phyloP scores from a whole-genome alignment of 108 stramenopile genomes.

The Pseudonitzschia pungens region DNA sequence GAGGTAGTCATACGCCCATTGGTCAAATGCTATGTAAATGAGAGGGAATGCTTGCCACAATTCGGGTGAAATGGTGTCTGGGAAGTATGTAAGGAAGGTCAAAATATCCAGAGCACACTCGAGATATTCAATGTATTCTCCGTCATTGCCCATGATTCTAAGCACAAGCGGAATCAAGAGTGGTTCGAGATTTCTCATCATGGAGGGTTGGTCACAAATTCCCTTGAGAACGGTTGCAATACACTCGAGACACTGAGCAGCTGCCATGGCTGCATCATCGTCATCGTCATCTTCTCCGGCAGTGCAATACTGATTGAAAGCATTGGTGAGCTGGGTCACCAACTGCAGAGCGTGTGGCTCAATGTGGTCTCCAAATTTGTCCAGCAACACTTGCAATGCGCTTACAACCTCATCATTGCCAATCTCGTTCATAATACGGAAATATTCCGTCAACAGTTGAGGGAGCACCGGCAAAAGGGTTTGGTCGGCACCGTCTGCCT shows the following conservation, averaged over 20 bases:
- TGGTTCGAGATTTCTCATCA: slow-evolving; percentile 87
- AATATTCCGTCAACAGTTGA: slow-evolving; percentile 93
- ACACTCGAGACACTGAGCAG: slow-evolving; percentile 94
- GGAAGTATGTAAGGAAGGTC: slow-evolving; percentile 94
- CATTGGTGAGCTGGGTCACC: slow-evolving; percentile 83
- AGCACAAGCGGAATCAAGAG: slow-evolving; percentile 85
- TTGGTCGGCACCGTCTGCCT: slow-evolving; percentile 86
- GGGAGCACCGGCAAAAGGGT: slow-evolving; percentile 90
- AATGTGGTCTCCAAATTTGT: slow-evolving; percentile 93
- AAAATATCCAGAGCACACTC: slow-evolving; percentile 93
- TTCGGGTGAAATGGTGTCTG: slow-evolving; percentile 72
- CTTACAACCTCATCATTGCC: slow-evolving; percentile 95
- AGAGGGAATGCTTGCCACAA: slow-evolving; percentile 95
- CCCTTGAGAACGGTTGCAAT: slow-evolving; percentile 93
- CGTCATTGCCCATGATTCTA: slow-evolving; percentile 87
- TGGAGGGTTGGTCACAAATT: slow-evolving; percentile 66
- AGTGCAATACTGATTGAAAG: slow-evolving; percentile 87
- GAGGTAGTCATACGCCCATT: slow-evolving; percentile 96
- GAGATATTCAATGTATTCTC: slow-evolving; percentile 92
- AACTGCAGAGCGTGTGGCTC: slow-evolving; percentile 91
- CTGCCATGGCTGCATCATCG: slow-evolving; percentile 96
- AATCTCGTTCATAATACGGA: slow-evolving; percentile 97
- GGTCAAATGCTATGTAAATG: slow-evolving; percentile 87
- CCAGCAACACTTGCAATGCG: slow-evolving; percentile 91
- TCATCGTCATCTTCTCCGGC: slow-evolving; percentile 95